These are phyloP conservation scores for Serendipita sp. DNA, from an alignment of 768 basidiomycete species.

Conservation along the genomic window DNA sequence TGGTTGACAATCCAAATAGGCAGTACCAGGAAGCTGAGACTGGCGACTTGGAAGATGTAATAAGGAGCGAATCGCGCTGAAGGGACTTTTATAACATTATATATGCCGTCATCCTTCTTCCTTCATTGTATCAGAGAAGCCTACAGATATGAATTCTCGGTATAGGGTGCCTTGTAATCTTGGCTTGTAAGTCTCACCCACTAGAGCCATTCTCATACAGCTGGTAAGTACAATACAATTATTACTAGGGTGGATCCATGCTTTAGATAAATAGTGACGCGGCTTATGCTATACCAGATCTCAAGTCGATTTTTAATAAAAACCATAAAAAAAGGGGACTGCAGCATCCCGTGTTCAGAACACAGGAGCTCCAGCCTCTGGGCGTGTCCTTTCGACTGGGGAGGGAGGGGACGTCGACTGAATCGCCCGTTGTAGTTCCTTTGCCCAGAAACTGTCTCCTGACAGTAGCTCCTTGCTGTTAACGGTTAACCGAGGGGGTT, in stretches of 20 bases:
- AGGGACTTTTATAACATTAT: too few relatives aligned
- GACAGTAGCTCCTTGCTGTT: slow-evolving; percentile 2
- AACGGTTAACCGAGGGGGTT: background rate
- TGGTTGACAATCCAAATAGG: background rate
- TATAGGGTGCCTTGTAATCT: too few relatives aligned
- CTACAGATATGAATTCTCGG: too few relatives aligned
- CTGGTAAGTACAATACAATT: background rate
- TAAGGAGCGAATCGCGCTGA: too few relatives aligned
- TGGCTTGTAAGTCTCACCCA: background rate
- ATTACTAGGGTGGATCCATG: background rate
- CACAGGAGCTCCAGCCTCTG: background rate
- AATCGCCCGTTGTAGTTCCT: background rate
- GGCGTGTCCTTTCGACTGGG: background rate
- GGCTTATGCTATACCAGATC: background rate
- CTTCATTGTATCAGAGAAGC: too few relatives aligned
- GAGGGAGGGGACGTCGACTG: background rate
- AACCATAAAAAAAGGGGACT: background rate
- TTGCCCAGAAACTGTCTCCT: background rate
- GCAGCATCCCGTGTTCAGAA: background rate
- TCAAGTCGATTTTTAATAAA: background rate
- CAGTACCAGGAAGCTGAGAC: too few relatives aligned
- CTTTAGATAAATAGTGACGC: background rate
- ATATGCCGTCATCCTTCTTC: too few relatives aligned
- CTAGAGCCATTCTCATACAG: background rate
- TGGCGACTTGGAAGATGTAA: too few relatives aligned